Conservation (phyloP, 139 green algal species). For the Zygnema cylindricum region DNA sequence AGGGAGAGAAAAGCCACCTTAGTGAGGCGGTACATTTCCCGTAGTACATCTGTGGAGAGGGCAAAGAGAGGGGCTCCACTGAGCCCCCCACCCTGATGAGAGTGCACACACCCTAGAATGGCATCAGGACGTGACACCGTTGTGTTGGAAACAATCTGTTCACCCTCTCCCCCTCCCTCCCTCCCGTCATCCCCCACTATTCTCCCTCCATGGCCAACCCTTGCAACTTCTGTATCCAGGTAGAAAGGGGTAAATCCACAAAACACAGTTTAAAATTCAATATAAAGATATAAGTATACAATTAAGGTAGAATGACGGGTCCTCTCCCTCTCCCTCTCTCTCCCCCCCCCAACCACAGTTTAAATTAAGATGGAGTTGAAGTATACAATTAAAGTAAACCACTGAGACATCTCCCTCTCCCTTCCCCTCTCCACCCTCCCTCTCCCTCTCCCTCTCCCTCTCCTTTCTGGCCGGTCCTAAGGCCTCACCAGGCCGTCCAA, state of each 20-base stretch:
- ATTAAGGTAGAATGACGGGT: too few relatives aligned
- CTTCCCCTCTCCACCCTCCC: too few relatives aligned
- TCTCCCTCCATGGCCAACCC: too few relatives aligned
- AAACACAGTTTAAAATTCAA: too few relatives aligned
- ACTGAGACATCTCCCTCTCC: too few relatives aligned
- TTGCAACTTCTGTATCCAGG: background rate
- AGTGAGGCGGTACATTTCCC: slow-evolving; percentile 84
- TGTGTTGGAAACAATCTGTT: slow-evolving; percentile 83
- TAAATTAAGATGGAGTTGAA: too few relatives aligned
- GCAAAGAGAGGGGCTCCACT: slow-evolving; percentile 85
- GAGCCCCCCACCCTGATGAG: slow-evolving; percentile 82
- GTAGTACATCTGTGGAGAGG: slow-evolving; percentile 73
- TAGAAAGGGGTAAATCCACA: background rate
- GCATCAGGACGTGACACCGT: slow-evolving; percentile 82
- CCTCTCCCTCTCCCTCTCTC: too few relatives aligned
- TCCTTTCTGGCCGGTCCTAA: background rate
- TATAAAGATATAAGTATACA: too few relatives aligned
- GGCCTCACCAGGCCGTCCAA: slow-evolving; percentile 24
- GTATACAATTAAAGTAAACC: too few relatives aligned
- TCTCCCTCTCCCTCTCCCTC: too few relatives aligned
- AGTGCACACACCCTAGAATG: slow-evolving; percentile 16
- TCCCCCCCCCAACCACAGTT: too few relatives aligned
- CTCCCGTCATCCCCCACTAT: background rate
- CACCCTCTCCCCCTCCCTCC: background rate
- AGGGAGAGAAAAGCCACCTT: slow-evolving; percentile 34